phyloP scores from a whole-genome alignment of 169 alveolate genomes.

The Eimeria mitis region DNA sequence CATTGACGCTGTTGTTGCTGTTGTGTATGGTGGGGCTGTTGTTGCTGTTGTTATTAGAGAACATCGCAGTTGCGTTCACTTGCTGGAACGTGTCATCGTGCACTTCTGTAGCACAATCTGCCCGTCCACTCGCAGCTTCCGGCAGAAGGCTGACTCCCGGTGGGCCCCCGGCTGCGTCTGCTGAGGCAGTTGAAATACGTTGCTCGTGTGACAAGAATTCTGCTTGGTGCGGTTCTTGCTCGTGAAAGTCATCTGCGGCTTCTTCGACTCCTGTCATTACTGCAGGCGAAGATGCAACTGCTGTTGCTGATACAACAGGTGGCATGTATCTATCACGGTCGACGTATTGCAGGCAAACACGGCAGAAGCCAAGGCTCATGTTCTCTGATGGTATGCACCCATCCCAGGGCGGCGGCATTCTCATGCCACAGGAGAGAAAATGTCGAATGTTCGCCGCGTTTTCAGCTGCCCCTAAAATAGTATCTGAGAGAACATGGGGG shows the following conservation, averaged over 20 bases:
- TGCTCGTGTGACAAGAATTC: conserved; percentile 11
- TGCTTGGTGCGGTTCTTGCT: not conserved
- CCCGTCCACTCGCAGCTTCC: not conserved
- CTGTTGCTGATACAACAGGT: not conserved
- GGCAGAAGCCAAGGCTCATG: conserved; percentile 10
- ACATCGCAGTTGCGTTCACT: not conserved
- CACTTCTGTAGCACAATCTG: not conserved
- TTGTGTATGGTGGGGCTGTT: not conserved
- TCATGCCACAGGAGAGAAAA: not conserved
- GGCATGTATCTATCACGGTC: not conserved
- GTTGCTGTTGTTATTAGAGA: not conserved
- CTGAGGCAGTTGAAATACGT: conserved; percentile 1
- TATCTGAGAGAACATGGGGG: not conserved
- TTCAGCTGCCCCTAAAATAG: conserved; percentile 3
- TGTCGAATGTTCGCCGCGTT: not conserved
- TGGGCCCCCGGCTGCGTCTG: conserved; percentile 36
- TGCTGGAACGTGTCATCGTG: not conserved
- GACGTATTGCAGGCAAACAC: conserved; percentile 29
- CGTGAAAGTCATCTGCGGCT: not conserved
- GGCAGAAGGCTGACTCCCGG: conserved; percentile 18
- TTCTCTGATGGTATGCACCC: not conserved
- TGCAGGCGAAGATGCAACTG: conserved; percentile 4
- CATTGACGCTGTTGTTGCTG: not conserved
- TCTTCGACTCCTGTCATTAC: not conserved
- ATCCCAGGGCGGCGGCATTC: conserved; percentile 59